Percentiles rank a stretch among this genome's conserved stretches.
These are phyloP conservation scores for Hypoxylon sp. DNA, from an alignment of 2,329 filamentous ascomycete genomes.

Conservation along the genomic window DNA sequence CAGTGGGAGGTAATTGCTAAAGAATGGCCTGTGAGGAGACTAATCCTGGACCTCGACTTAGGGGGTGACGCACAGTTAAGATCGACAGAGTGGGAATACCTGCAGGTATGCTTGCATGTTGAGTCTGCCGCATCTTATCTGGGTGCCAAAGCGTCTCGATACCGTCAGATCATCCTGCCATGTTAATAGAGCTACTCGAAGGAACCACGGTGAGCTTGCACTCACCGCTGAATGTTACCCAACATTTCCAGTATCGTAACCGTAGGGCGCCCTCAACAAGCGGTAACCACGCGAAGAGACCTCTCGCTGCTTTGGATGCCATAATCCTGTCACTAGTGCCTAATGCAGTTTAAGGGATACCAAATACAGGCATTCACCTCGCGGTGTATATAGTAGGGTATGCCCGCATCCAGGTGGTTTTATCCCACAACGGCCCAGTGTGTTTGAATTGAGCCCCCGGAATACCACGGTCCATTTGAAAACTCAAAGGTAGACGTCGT, in stretches of 20 bases:
- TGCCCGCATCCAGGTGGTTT: background rate
- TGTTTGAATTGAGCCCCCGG: slow-evolving; percentile 2
- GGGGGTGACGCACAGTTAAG: slow-evolving; percentile 23
- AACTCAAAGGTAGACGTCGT: background rate
- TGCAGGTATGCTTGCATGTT: slow-evolving; percentile 12
- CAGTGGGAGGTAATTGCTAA: background rate
- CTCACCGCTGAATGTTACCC: slow-evolving; percentile 19
- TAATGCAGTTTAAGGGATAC: too few relatives aligned
- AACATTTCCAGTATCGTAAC: slow-evolving; percentile 5
- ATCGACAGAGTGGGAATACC: slow-evolving; percentile 24
- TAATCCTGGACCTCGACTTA: slow-evolving; percentile 1
- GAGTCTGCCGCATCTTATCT: slow-evolving; percentile 10
- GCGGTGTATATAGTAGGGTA: slow-evolving; percentile 1
- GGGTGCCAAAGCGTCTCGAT: slow-evolving; percentile 9
- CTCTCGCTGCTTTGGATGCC: too few relatives aligned
- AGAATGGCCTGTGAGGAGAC: background rate
- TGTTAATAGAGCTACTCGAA: slow-evolving; percentile 1
- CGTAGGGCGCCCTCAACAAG: background rate
- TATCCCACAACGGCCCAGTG: background rate
- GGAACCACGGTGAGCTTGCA: slow-evolving; percentile 1
- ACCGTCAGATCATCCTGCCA: slow-evolving; percentile 9
- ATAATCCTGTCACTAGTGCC: slow-evolving; percentile 1
- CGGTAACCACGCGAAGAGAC: slow-evolving; percentile 11
- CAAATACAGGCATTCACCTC: slow-evolving; percentile 2
- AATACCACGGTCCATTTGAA: slow-evolving; percentile 2